These are phyloP conservation scores for Exophiala oligosperma DNA, from an alignment of 2,329 filamentous ascomycete species.

Conservation along the genomic window DNA sequence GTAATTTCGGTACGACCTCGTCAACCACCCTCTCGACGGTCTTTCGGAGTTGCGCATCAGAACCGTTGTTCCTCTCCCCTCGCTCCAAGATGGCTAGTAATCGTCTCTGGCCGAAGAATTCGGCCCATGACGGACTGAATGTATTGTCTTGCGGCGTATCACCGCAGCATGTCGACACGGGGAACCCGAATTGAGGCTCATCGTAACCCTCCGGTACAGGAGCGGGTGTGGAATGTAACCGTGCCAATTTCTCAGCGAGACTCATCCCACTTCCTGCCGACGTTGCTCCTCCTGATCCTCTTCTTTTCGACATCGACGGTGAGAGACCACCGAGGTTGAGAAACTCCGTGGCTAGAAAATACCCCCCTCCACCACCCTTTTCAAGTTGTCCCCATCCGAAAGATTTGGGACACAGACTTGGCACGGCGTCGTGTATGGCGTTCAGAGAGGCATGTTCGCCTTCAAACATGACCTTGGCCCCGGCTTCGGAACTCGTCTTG, in stretches of 20 bases:
- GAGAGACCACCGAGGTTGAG: conserved; percentile 58
- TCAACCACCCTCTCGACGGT: conserved; percentile 65
- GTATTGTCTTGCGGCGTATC: conserved; percentile 78
- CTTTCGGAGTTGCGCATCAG: conserved; percentile 60
- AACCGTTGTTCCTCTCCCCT: conserved; percentile 62
- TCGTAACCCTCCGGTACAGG: conserved; percentile 61
- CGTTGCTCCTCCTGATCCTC: conserved; percentile 30
- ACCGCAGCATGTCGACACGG: conserved; percentile 81
- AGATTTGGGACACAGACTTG: conserved; percentile 72
- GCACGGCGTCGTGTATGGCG: conserved; percentile 71
- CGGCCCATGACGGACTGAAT: conserved; percentile 73
- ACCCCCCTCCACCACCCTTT: conserved; percentile 36
- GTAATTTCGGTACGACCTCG: conserved; percentile 71
- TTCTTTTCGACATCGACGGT: too few relatives aligned
- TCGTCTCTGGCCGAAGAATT: conserved; percentile 79
- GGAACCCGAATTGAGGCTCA: conserved; percentile 75
- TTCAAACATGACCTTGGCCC: conserved; percentile 44
- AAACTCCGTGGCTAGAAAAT: conserved; percentile 73
- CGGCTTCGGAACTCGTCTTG: conserved; percentile 36
- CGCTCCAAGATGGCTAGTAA: conserved; percentile 64
- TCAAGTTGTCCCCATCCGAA: conserved; percentile 68
- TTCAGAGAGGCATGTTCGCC: conserved; percentile 84
- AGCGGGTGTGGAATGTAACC: conserved; percentile 73
- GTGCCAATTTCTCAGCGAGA: conserved; percentile 74
- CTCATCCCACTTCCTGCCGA: conserved; percentile 56